Conservation (phyloP, 2,329 filamentous ascomycete genomes). For the Chalaropsis thielavioides region DNA sequence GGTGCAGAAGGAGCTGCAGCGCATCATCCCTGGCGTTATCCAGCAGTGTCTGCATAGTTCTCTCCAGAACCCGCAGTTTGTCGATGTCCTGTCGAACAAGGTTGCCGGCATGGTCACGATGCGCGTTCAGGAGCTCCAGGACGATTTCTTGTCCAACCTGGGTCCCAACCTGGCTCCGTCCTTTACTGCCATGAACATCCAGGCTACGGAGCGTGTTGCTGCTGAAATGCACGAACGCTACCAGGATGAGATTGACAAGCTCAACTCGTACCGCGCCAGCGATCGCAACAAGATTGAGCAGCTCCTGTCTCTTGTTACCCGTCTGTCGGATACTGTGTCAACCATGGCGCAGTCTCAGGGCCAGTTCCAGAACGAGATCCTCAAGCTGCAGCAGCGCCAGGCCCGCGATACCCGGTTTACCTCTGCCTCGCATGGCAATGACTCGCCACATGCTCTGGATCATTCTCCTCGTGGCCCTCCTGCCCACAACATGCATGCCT, state of each 20-base stretch:
- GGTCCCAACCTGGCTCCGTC: slow-evolving; percentile 50
- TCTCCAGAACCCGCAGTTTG: slow-evolving; percentile 53
- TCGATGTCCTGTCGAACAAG: slow-evolving; percentile 43
- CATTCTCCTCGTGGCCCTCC: slow-evolving; percentile 16
- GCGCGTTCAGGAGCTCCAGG: slow-evolving; percentile 55
- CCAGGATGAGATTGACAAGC: slow-evolving; percentile 35
- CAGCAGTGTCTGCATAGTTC: slow-evolving; percentile 51
- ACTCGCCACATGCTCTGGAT: slow-evolving; percentile 17
- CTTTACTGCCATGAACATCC: slow-evolving; percentile 48
- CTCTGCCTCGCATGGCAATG: slow-evolving; percentile 16
- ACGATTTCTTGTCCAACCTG: slow-evolving; percentile 48
- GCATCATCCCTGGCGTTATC: slow-evolving; percentile 52
- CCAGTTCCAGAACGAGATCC: slow-evolving; percentile 50
- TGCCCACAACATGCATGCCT: slow-evolving; percentile 20
- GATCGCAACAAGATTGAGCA: slow-evolving; percentile 56
- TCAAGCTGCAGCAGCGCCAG: slow-evolving; percentile 35
- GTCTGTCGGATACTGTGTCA: slow-evolving; percentile 53
- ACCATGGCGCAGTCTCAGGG: slow-evolving; percentile 54
- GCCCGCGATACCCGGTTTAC: slow-evolving; percentile 14
- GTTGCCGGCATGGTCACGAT: slow-evolving; percentile 34
- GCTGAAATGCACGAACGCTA: slow-evolving; percentile 53
- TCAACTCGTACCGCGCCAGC: slow-evolving; percentile 36
- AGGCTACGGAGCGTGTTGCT: slow-evolving; percentile 52
- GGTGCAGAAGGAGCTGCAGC: slow-evolving; percentile 60
- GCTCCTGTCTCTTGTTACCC: slow-evolving; percentile 51